Percentiles rank a stretch among this genome's conserved stretches.
Conservation (phyloP, 2,329 filamentous ascomycete species). For the Colletotrichum chlorophyti region DNA sequence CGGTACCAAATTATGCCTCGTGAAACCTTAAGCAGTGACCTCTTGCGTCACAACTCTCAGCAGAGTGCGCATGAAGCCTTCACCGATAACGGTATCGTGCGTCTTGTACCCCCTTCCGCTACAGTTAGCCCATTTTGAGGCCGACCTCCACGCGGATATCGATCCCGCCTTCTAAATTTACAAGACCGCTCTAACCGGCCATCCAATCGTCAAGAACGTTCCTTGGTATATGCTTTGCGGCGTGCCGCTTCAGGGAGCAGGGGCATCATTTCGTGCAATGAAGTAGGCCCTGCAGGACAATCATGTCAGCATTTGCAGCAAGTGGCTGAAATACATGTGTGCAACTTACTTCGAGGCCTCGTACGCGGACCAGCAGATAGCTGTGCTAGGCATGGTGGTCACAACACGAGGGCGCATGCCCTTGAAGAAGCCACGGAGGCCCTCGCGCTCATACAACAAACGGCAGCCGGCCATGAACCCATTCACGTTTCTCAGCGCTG, state of each 20-base stretch:
- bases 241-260: conserved; percentile 6
- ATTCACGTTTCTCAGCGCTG: conserved; percentile 84
- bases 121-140: neutral
- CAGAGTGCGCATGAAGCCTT: neutral
- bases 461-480: conserved; percentile 80
- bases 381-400: conserved; percentile 97
- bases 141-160: neutral
- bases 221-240: conserved; percentile 16
- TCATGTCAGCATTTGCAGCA: conserved; percentile 13
- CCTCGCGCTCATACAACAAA: conserved; percentile 84
- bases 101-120: neutral
- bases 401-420: conserved; percentile 90
- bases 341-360: conserved; percentile 70
- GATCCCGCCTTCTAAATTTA: conserved; percentile 15
- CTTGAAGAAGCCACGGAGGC: conserved; percentile 88
- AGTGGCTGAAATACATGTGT: neutral
- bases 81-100: neutral
- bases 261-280: conserved; percentile 60
- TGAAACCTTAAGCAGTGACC: too few relatives aligned
- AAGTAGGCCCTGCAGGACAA: conserved; percentile 61
- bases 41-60: neutral
- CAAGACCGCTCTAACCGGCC: conserved; percentile 24
- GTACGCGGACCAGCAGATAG: conserved; percentile 95
- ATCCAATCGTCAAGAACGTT: conserved; percentile 7
- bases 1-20: conserved; percentile 13